phyloP scores from a whole-genome alignment of 164 flowering plant genomes.

The Liquidambar formosana region DNA sequence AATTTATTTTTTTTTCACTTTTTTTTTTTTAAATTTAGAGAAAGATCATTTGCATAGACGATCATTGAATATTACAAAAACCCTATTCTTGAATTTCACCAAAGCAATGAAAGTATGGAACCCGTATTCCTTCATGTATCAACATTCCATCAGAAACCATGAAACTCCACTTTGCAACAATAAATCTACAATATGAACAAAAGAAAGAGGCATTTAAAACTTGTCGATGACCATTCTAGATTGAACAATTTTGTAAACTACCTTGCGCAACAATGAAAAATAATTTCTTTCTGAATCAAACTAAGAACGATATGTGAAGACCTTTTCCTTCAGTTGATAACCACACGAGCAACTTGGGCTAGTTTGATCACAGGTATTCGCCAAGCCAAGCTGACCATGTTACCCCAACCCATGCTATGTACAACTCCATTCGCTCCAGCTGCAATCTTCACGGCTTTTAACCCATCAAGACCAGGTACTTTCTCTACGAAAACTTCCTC shows the following conservation, averaged over 20 bases:
- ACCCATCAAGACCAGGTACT: slow-evolving; percentile 42
- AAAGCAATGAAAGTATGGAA: too few relatives aligned
- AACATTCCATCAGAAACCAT: too few relatives aligned
- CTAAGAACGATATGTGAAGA: background rate
- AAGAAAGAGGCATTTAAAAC: background rate
- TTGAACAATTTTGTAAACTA: background rate
- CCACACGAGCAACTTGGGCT: background rate
- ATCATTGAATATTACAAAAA: too few relatives aligned
- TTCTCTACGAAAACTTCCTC: slow-evolving; percentile 22
- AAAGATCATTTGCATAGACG: too few relatives aligned
- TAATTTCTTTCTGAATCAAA: background rate
- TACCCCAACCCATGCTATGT: slow-evolving; percentile 95
- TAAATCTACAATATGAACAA: too few relatives aligned
- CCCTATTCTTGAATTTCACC: too few relatives aligned
- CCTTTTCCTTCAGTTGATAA: too few relatives aligned
- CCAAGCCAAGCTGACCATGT: slow-evolving; percentile 95
- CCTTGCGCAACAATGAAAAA: background rate
- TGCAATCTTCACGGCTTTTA: slow-evolving; percentile 52
- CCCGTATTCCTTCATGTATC: too few relatives aligned
- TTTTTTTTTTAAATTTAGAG: too few relatives aligned
- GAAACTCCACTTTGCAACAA: too few relatives aligned
- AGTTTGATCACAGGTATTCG: slow-evolving; percentile 50
- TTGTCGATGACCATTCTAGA: background rate
- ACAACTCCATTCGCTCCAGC: slow-evolving; percentile 75
- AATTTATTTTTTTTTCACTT: too few relatives aligned